These are phyloP conservation scores for Talaromyces sp. DNA, from an alignment of 2,329 filamentous ascomycete species.

Conservation along the genomic window DNA sequence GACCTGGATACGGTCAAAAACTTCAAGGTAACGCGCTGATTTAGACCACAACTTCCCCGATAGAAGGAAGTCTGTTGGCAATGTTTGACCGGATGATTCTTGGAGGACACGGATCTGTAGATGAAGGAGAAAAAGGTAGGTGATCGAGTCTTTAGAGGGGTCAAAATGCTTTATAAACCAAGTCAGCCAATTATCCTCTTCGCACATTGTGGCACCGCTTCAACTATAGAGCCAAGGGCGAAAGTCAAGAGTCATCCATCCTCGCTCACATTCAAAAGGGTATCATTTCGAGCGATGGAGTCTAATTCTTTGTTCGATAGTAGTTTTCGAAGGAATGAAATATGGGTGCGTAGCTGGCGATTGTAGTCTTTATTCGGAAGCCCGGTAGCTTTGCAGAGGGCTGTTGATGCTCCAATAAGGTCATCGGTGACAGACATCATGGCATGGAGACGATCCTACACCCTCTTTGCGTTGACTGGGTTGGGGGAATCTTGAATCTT, in stretches of 20 bases:
- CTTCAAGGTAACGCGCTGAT: slow-evolving; percentile 54
- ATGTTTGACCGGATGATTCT: slow-evolving; percentile 36
- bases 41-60: slow-evolving; percentile 54
- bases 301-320: slow-evolving; percentile 36
- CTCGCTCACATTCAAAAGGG: slow-evolving; percentile 38
- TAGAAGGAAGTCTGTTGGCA: slow-evolving; percentile 46
- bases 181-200: background rate
- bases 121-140: slow-evolving; percentile 60
- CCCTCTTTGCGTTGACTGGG: background rate
- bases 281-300: slow-evolving; percentile 32
- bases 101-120: slow-evolving; percentile 48
- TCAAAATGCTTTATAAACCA: slow-evolving; percentile 43
- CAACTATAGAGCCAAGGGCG: background rate
- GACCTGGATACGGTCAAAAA: slow-evolving; percentile 53
- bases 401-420: slow-evolving; percentile 24
- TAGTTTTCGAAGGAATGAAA: slow-evolving; percentile 41
- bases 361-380: slow-evolving; percentile 49
- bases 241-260: background rate
- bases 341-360: slow-evolving; percentile 42
- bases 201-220: background rate
- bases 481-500: too few relatives aligned
- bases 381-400: slow-evolving; percentile 35
- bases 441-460: background rate
- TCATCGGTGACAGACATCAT: slow-evolving; percentile 19
- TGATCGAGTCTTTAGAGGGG: slow-evolving; percentile 60